A percentile compares a stretch with the other conserved stretches of the same genome.
Conservation (phyloP, 2,329 filamentous ascomycete species). For the Lasiodiplodia gonubiensis region DNA sequence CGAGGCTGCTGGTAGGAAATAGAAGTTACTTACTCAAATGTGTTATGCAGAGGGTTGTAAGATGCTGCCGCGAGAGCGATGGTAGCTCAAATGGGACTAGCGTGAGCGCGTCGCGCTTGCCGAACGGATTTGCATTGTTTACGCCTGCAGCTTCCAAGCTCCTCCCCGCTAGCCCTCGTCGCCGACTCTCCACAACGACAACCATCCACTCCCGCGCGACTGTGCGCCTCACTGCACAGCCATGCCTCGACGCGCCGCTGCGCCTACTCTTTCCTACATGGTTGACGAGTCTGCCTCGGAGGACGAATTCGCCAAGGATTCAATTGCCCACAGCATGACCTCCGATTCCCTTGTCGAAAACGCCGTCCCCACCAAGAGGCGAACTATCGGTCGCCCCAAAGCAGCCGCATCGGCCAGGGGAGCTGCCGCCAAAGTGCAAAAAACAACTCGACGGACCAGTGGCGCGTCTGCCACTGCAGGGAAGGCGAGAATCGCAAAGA, state of each 20-base stretch:
- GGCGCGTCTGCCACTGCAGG: slow-evolving; percentile 40
- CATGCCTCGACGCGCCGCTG: slow-evolving; percentile 43
- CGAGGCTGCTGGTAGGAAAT: slow-evolving; percentile 32
- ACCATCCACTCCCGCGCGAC: background rate
- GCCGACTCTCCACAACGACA: background rate
- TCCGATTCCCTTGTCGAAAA: slow-evolving; percentile 51
- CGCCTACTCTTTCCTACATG: slow-evolving; percentile 46
- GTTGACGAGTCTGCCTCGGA: slow-evolving; percentile 49
- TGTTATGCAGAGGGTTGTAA: background rate
- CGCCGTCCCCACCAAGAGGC: slow-evolving; percentile 40
- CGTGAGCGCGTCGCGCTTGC: slow-evolving; percentile 8
- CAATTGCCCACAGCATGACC: slow-evolving; percentile 44
- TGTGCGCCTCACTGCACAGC: background rate
- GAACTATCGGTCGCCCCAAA: slow-evolving; percentile 32
- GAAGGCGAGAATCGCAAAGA: slow-evolving; percentile 38
- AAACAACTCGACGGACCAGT: slow-evolving; percentile 45
- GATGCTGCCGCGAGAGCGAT: background rate
- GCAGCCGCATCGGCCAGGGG: slow-evolving; percentile 37
- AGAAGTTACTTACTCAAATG: background rate
- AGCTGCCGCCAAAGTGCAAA: slow-evolving; percentile 42
- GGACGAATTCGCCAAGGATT: slow-evolving; percentile 47
- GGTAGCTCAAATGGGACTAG: background rate
- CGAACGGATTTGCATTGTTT: slow-evolving; percentile 12
- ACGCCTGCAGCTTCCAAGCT: background rate
- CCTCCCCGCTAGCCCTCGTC: slow-evolving; percentile 3